Evolutionary conservation across 371 early-diverging fungal genomes (phyloP).

Genomic region (Mortierella sp.): DNA sequence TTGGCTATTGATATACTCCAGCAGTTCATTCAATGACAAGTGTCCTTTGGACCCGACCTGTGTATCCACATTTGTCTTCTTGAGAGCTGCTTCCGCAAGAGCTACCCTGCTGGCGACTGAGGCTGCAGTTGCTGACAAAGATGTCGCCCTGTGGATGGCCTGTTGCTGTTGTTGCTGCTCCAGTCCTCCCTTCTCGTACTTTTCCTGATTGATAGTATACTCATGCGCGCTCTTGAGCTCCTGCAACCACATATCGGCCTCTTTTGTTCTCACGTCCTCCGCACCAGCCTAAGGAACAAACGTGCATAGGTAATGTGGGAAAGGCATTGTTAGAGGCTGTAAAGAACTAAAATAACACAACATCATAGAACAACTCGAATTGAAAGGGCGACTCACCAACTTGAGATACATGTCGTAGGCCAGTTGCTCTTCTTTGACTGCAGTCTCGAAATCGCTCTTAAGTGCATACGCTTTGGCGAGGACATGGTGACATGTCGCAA

Average conservation of each 20-base stretch:
- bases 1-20: constrained; percentile 45
- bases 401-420: constrained; percentile 76
- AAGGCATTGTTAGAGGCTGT: too few species aligned
- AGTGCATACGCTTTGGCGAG: constrained; percentile 82
- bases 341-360: too few species aligned
- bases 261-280: constrained; percentile 79
- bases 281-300: constrained; percentile 66
- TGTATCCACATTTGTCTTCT: constrained; percentile 44
- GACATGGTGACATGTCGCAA: constrained; percentile 78
- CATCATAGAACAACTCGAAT: too few species aligned
- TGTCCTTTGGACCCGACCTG: constrained; percentile 50
- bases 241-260: constrained; percentile 76
- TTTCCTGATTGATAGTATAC: constrained; percentile 35
- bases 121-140: constrained; percentile 41
- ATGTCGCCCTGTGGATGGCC: constrained; percentile 21
- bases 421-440: constrained; percentile 77
- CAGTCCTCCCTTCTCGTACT: constrained; percentile 39
- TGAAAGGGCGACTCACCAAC: constrained; percentile 51
- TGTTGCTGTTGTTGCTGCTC: constrained; percentile 31
- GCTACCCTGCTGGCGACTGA: constrained; percentile 45
- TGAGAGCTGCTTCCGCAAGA: constrained; percentile 39
- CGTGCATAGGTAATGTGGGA: neutral
- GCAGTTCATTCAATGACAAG: constrained; percentile 44
- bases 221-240: constrained; percentile 64
- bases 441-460: constrained; percentile 79